Base-by-base conservation (phyloP, 805 yeast genomes). In the Starmerella cellae region DNA sequence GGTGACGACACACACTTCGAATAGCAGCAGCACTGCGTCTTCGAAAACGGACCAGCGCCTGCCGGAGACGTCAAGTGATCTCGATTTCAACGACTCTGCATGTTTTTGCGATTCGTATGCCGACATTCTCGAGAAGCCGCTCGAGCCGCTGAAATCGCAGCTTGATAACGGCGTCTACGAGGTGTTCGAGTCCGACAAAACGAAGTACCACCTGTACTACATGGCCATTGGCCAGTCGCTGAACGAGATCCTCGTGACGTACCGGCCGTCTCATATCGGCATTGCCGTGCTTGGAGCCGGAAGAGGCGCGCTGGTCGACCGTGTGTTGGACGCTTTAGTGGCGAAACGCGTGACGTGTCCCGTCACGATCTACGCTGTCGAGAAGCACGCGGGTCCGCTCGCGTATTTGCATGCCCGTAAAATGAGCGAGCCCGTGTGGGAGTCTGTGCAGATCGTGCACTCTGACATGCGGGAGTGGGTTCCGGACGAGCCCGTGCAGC, bases 241-340 rank as follows among this genome's bases (percentile, higher is more conserved):
- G 16, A 51, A 69, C 59, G 31, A 29, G 16, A 23, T 38, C 4
- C 27, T 31, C 10, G 5, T 22, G 24, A 5, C 5, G 11, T 27
- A 27, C 11, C 28, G 22, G 1, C 48, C 47, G 23, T 50, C 56
- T 8, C n/a, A 14, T 6, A 30, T 48, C n/a, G 26, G 33, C 23
- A 43, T 52, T 1, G 67, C 80, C 3, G 69, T 87, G 2, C 75
- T 80, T 2, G 96, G 96, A 0, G 91, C 95, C 0, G 96, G 96
- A 1, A 64, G 84, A 35, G 96, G 96, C 1, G 87, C 88, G 0
- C 60, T 87, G 23, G 75, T 85, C 2, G 76, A 76, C 35, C 64
- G 69, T 18, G 63, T 72, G 0, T 60, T 70, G 24, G 54, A 60
- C 5, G 72, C 76, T 2, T n/a, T 42, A 13, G 38, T 27, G 5